These are phyloP conservation scores for Beauveria pseudobassiana DNA, from an alignment of 2,329 filamentous ascomycete species.

Conservation along the genomic window DNA sequence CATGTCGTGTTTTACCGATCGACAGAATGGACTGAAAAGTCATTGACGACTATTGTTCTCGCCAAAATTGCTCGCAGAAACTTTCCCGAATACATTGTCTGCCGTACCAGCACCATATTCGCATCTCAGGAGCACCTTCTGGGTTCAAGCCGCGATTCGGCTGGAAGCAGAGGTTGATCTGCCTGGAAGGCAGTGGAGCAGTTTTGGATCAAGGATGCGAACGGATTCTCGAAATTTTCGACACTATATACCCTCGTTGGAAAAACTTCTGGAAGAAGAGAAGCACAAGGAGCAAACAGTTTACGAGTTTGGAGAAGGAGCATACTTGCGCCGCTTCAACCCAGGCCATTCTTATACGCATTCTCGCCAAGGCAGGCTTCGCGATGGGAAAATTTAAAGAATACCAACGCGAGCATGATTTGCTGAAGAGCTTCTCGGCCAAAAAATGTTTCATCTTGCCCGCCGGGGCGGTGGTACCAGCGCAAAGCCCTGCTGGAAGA, in stretches of 20 bases:
- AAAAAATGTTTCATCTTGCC: constrained; percentile 77
- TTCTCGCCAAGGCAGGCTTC: constrained; percentile 79
- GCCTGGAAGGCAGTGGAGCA: constrained; percentile 72
- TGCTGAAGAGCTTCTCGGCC: constrained; percentile 70
- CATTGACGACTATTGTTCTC: constrained; percentile 86
- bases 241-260: constrained; percentile 77
- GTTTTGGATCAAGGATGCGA: constrained; percentile 58
- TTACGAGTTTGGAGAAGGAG: constrained; percentile 77
- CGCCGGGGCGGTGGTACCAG: constrained; percentile 92
- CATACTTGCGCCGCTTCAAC: constrained; percentile 82
- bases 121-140: constrained; percentile 64
- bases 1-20: constrained; percentile 95
- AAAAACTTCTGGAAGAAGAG: constrained; percentile 64
- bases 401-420: constrained; percentile 65
- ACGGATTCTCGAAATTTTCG: constrained; percentile 63
- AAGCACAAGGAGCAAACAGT: constrained; percentile 67
- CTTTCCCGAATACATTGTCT: constrained; percentile 87
- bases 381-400: constrained; percentile 77
- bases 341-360: constrained; percentile 92
- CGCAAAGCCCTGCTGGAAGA: constrained; percentile 91
- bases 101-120: constrained; percentile 84
- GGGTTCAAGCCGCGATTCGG: constrained; percentile 75
- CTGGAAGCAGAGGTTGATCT: constrained; percentile 74
- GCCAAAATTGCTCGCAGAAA: constrained; percentile 82
- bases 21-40: constrained; percentile 96